Evolutionary conservation across 495 filamentous ascomycete species (phyloP).

Genomic region (Emericellopsis terricola): DNA sequence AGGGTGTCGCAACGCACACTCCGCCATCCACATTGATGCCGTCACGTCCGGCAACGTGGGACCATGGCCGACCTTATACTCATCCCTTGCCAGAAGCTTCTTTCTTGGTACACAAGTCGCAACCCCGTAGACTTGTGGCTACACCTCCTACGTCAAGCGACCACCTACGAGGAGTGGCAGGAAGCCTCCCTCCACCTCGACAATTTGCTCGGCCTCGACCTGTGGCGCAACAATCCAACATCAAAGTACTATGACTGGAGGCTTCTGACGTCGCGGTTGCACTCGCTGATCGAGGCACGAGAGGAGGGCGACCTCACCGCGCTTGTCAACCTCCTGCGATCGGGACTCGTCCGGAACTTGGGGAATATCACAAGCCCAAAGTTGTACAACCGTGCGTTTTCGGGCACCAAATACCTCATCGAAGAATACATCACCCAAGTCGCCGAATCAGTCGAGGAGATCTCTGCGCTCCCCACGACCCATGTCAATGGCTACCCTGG

Average conservation of each 20-base stretch:
- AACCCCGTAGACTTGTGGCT: constrained; percentile 33
- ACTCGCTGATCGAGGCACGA: constrained; percentile 53
- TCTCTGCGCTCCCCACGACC: constrained; percentile 50
- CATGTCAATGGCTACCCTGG: constrained; percentile 11
- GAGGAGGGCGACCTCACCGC: constrained; percentile 57
- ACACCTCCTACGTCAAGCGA: constrained; percentile 40
- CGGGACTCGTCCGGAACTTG: constrained; percentile 75
- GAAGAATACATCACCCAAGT: constrained; percentile 82
- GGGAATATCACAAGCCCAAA: constrained; percentile 78
- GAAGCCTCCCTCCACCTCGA: constrained; percentile 64
- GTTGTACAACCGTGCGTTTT: constrained; percentile 70
- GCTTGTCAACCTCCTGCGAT: constrained; percentile 63
- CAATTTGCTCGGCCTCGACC: constrained; percentile 53
- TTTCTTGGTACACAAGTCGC: constrained; percentile 35
- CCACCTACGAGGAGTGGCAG: constrained; percentile 70
- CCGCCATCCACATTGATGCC: background rate
- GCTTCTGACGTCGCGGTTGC: constrained; percentile 63
- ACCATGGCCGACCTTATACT: constrained; percentile 5
- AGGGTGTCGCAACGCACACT: constrained; percentile 1
- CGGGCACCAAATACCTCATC: constrained; percentile 77
- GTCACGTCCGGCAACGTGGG: background rate
- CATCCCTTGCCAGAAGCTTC: constrained; percentile 25
- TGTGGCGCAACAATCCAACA: constrained; percentile 74
- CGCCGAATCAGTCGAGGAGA: constrained; percentile 59
- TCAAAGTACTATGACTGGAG: constrained; percentile 78